Evolutionary conservation across 2,329 filamentous ascomycete genomes (phyloP).

Genomic region (Colletotrichum somersetense): DNA sequence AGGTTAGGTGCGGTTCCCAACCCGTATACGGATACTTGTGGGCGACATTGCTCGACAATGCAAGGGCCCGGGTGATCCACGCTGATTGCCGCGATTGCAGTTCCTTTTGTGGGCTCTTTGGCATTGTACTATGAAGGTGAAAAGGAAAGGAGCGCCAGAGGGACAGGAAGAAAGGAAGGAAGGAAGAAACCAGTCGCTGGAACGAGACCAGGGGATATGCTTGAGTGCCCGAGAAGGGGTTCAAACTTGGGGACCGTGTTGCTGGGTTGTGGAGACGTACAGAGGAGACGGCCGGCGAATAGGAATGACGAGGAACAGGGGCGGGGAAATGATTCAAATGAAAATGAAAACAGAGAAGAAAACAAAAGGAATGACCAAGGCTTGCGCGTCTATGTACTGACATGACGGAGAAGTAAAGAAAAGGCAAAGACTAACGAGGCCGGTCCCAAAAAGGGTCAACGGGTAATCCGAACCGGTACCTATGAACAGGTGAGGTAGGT

Average conservation of each 20-base stretch:
- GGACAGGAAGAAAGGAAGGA: background rate
- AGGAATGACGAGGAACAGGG: background rate
- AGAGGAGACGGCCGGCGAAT: slow-evolving; percentile 13
- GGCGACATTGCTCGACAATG: slow-evolving; percentile 25
- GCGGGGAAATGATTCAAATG: slow-evolving; percentile 9
- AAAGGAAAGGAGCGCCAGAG: background rate
- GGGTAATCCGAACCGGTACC: slow-evolving; percentile 3
- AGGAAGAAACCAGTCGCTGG: slow-evolving; percentile 13
- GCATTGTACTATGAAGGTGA: background rate
- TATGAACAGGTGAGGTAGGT: background rate
- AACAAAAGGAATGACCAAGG: slow-evolving; percentile 16
- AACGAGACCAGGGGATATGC: background rate
- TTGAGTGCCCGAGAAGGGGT: background rate
- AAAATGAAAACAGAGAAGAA: slow-evolving; percentile 24
- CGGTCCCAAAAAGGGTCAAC: slow-evolving; percentile 3
- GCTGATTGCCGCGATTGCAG: slow-evolving; percentile 14
- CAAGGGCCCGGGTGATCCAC: slow-evolving; percentile 32
- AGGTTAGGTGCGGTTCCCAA: slow-evolving; percentile 9
- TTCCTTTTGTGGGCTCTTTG: background rate
- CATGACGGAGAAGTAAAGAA: slow-evolving; percentile 7
- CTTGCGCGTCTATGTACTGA: background rate
- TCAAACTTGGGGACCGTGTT: slow-evolving; percentile 5
- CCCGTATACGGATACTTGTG: background rate
- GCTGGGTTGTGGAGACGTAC: slow-evolving; percentile 7
- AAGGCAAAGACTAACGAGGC: slow-evolving; percentile 14